A percentile compares a stretch with the other conserved stretches of the same genome.
These are phyloP conservation scores for Fusarium sp. DNA, from an alignment of 2,329 filamentous ascomycete species.

Conservation along the genomic window DNA sequence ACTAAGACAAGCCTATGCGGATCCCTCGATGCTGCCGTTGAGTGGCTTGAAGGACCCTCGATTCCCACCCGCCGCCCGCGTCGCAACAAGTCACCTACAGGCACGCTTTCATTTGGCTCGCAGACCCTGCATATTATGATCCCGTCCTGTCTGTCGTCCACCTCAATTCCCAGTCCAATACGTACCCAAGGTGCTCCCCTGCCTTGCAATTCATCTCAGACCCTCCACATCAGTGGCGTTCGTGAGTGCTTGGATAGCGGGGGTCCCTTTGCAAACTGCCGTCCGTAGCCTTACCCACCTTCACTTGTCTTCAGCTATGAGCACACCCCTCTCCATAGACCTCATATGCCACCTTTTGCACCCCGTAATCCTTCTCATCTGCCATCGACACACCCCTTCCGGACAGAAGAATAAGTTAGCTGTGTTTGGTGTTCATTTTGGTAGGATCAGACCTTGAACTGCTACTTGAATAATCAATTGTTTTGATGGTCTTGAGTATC, in stretches of 20 bases:
- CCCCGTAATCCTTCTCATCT: constrained; percentile 34
- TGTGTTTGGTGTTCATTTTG: constrained; percentile 6
- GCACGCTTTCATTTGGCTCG: constrained; percentile 33
- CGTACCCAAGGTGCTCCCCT: constrained; percentile 15
- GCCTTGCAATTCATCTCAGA: constrained; percentile 42
- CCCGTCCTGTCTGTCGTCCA: constrained; percentile 38
- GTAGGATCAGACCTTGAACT: constrained; percentile 35
- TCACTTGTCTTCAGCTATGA: constrained; percentile 22
- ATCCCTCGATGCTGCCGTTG: constrained; percentile 44
- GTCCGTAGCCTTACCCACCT: constrained; percentile 45
- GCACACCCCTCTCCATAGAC: constrained; percentile 31
- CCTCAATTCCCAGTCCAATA: constrained; percentile 40
- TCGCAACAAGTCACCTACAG: constrained; percentile 33
- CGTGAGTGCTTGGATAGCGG: constrained; percentile 37
- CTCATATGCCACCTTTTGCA: constrained; percentile 20
- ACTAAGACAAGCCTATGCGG: constrained; percentile 42
- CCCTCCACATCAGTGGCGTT: constrained; percentile 46
- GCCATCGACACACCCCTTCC: constrained; percentile 36
- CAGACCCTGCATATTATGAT: constrained; percentile 45
- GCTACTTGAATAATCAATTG: constrained; percentile 4
- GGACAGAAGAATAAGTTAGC: constrained; percentile 3
- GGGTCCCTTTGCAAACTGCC: constrained; percentile 45
- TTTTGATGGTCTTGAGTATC: constrained; percentile 1
- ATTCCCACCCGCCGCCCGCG: constrained; percentile 36
- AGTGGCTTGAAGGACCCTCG: constrained; percentile 42